Percentiles rank a stretch among this genome's conserved stretches.
Evolutionary conservation across 2,329 filamentous ascomycete genomes (phyloP).

Genomic region (Purpureocillium takamizusanense): DNA sequence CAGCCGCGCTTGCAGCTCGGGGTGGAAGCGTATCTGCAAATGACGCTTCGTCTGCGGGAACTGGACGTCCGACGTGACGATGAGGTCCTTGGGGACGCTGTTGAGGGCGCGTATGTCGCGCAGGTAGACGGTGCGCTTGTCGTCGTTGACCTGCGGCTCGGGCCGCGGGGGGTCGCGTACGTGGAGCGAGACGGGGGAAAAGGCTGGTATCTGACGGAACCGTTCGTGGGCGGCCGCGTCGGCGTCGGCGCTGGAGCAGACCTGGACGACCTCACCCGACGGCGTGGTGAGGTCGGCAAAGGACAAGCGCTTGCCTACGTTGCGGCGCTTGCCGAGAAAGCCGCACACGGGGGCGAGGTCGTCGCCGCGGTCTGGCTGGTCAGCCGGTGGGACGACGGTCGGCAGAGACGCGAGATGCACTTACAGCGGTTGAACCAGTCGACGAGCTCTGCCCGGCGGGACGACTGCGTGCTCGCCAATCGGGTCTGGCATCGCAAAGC

Average conservation of each 20-base stretch:
- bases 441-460: background rate
- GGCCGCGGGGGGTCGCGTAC: slow-evolving; percentile 22
- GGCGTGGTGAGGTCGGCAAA: slow-evolving; percentile 52
- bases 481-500: too few relatives aligned
- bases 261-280: slow-evolving; percentile 32
- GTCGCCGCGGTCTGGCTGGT: too few relatives aligned
- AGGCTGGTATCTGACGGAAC: slow-evolving; percentile 36
- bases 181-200: slow-evolving; percentile 43
- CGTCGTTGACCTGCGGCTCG: slow-evolving; percentile 11
- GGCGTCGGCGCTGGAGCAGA: slow-evolving; percentile 30
- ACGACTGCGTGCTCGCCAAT: background rate
- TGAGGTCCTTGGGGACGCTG: slow-evolving; percentile 49
- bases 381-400: too few relatives aligned
- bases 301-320: slow-evolving; percentile 58
- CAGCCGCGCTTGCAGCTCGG: slow-evolving; percentile 57
- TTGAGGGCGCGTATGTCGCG: slow-evolving; percentile 39
- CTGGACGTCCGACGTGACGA: slow-evolving; percentile 63
- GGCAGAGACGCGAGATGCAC: background rate
- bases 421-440: background rate
- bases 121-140: slow-evolving; percentile 52
- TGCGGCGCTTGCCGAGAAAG: slow-evolving; percentile 60
- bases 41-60: slow-evolving; percentile 72
- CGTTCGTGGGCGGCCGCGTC: slow-evolving; percentile 26
- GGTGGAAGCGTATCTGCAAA: slow-evolving; percentile 73
- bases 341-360: slow-evolving; percentile 31